A percentile compares a stretch with the other conserved stretches of the same genome.
Evolutionary conservation across 2,329 filamentous ascomycete genomes (phyloP).

Genomic region (Helotiales sp.): DNA sequence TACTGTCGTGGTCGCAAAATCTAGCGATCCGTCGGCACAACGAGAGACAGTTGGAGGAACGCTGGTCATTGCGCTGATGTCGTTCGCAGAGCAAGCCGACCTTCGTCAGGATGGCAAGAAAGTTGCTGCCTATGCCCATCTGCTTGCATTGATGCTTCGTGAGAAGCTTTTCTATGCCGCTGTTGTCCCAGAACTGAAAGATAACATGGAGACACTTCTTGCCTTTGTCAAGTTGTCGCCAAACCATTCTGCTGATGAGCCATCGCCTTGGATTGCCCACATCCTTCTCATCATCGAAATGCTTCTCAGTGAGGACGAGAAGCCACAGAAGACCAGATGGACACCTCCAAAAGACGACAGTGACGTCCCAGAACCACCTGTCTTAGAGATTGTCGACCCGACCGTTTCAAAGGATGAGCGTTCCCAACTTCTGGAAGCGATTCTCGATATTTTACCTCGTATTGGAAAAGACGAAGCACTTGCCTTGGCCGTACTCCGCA

Average conservation of each 20-base stretch:
- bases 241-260: conserved; percentile 68
- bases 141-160: conserved; percentile 85
- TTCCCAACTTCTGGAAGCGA: conserved; percentile 67
- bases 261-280: conserved; percentile 91
- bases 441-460: conserved; percentile 82
- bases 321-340: conserved; percentile 76
- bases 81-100: conserved; percentile 60
- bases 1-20: conserved; percentile 64
- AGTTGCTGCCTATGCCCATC: conserved; percentile 87
- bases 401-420: conserved; percentile 67
- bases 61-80: conserved; percentile 79
- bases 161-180: conserved; percentile 78
- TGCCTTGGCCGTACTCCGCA: conserved; percentile 78
- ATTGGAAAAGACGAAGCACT: conserved; percentile 86
- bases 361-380: conserved; percentile 50
- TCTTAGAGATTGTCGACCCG: conserved; percentile 59
- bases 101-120: conserved; percentile 53
- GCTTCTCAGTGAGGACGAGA: conserved; percentile 83
- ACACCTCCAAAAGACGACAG: conserved; percentile 53
- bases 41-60: conserved; percentile 77
- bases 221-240: conserved; percentile 73
- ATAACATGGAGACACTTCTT: conserved; percentile 74
- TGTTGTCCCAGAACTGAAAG: conserved; percentile 72
- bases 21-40: conserved; percentile 55
- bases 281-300: conserved; percentile 88